Base-by-base conservation (phyloP, 2,329 filamentous ascomycete genomes). In the Orbilia ellipsospora region DNA sequence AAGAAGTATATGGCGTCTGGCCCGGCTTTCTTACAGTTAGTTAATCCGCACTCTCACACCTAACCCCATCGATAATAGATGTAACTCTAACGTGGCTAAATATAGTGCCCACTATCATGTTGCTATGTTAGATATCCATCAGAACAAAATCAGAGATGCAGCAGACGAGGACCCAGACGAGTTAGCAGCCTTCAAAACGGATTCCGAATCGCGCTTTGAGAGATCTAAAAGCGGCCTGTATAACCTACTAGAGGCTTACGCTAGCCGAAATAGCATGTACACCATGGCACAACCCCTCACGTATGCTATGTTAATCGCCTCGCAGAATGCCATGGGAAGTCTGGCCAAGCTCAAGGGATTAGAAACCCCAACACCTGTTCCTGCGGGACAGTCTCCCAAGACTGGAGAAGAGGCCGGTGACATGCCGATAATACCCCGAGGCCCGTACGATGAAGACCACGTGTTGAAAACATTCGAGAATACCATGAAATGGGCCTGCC, bases 391-490 rank as follows among this genome's bases (percentile, higher is more conserved):
- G n/a, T 26, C 20, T 18, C 45, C 18, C 0, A 18, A 56, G 7
- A 40, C 40, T 1, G 56, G 31, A 4, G 62, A 73, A 1, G 44
- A 13, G 44, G 26, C 16, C 16, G 23, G 28, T 28, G 57, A 59
- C 18, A 44, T 26, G 16, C 31, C 57, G 4, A 15, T 63, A 26
- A 56, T 68, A 0, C 48, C 57, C 3, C 56, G 28, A 26, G 70
- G 63, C 8, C 63, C 70, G 3, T 74, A 74, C 26, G 63, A 74
- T 28, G 63, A 74, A 54, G 70, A 74, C 13, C 63, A 74, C 23
- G 20, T 59, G 7, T 4, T 68, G 8, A 50, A 67, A 42, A 74
- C 57, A 1, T 74, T 74, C 20, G 70, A 74, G 31, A 74, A 74
- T 28, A 74, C 70, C 10, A n/a, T 74, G 13, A 62, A 54, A 8